phyloP scores from a whole-genome alignment of 345 rosid species.

The Salix arbutifolia region DNA sequence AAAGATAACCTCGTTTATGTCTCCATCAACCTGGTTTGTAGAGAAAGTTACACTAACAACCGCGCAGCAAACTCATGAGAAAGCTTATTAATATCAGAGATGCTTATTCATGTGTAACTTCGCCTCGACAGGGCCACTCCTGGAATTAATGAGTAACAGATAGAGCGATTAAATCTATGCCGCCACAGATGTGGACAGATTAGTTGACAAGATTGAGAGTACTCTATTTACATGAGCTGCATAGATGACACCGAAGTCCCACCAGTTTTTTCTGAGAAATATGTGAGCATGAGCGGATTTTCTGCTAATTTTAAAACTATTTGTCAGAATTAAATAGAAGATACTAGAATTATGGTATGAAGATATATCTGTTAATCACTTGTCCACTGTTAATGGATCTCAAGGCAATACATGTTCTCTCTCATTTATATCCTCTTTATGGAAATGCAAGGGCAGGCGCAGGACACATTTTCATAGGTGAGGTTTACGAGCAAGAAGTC shows the following conservation, averaged over 20 bases:
- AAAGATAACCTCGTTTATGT: conserved; percentile 11
- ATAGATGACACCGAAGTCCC: conserved; percentile 1
- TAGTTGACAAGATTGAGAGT: conserved; percentile 4
- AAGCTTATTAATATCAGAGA: too few relatives aligned
- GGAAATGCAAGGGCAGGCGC: too few relatives aligned
- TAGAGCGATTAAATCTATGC: neutral
- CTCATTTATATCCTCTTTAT: too few relatives aligned
- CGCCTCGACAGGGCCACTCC: neutral
- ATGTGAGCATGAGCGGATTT: neutral
- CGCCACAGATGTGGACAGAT: neutral
- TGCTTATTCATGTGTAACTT: neutral
- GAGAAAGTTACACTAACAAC: neutral
- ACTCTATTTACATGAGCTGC: neutral
- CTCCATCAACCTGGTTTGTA: conserved; percentile 10
- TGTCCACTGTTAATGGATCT: too few relatives aligned
- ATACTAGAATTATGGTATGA: neutral
- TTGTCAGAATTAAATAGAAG: neutral
- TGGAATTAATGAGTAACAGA: neutral
- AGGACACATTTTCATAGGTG: too few relatives aligned
- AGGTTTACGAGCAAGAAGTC: too few relatives aligned
- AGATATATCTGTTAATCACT: too few relatives aligned
- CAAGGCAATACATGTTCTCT: too few relatives aligned
- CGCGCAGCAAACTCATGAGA: neutral
- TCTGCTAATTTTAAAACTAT: neutral
- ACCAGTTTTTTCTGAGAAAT: neutral